Percentiles rank a stretch among this genome's conserved stretches.
Conservation (phyloP, 108 stramenopile species). For the Cyclotella cryptica region DNA sequence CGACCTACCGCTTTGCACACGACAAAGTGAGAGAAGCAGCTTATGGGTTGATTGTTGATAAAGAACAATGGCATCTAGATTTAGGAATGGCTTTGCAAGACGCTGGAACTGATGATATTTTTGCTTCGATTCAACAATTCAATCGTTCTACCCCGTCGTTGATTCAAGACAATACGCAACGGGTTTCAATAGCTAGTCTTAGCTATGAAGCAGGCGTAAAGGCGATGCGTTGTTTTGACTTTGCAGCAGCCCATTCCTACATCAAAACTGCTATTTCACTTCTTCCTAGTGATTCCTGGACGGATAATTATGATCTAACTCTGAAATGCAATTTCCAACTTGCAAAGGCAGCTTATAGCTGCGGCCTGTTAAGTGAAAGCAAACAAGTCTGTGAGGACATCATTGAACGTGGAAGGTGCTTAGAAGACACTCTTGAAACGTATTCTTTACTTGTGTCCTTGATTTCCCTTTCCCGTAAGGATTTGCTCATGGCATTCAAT, state of each 20-base stretch:
- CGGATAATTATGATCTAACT: conserved; percentile 15
- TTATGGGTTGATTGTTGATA: conserved; percentile 52
- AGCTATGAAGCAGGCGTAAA: conserved; percentile 30
- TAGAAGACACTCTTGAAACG: conserved; percentile 24
- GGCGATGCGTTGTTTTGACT: conserved; percentile 33
- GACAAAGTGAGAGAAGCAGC: conserved; percentile 65
- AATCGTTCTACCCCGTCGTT: conserved; percentile 14
- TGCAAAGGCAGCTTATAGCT: conserved; percentile 11
- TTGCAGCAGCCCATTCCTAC: conserved; percentile 34
- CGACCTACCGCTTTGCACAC: conserved; percentile 49
- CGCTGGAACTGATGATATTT: not conserved
- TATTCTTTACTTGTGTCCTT: conserved; percentile 5
- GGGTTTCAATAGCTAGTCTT: conserved; percentile 16
- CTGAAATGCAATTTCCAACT: not conserved
- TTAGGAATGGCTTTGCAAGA: conserved; percentile 15
- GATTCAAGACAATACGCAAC: not conserved
- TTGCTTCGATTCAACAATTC: conserved; percentile 14
- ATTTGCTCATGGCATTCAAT: conserved; percentile 6
- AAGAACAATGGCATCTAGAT: conserved; percentile 13
- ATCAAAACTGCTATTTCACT: conserved; percentile 12
- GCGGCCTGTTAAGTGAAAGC: not conserved
- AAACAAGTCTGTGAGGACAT: conserved; percentile 1
- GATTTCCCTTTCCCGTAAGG: not conserved
- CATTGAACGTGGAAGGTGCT: not conserved
- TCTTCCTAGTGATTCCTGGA: conserved; percentile 19